Percentiles rank a stretch among this genome's conserved stretches.
Evolutionary conservation across 2,329 filamentous ascomycete genomes (phyloP).

Genomic region (Talaromyces rugulosus): DNA sequence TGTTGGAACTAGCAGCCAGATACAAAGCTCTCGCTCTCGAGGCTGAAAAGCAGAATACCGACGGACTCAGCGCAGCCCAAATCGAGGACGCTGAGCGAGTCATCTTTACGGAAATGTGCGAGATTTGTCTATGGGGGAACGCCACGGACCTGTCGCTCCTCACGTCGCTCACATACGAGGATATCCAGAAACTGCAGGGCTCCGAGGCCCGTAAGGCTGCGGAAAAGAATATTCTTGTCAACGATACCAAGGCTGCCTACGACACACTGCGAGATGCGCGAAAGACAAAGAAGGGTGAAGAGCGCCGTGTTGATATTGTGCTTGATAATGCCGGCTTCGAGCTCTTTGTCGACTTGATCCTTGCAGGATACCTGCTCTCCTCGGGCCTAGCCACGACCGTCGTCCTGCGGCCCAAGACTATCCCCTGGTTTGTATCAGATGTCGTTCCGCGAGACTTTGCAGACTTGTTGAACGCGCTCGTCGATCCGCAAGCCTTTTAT

Average conservation of each 20-base stretch:
- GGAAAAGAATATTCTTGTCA: slow-evolving; percentile 87
- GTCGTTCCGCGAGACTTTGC: slow-evolving; percentile 82
- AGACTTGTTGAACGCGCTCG: slow-evolving; percentile 75
- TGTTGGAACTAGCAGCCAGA: slow-evolving; percentile 73
- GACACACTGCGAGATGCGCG: slow-evolving; percentile 62
- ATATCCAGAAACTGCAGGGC: slow-evolving; percentile 94
- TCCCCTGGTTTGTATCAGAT: slow-evolving; percentile 98
- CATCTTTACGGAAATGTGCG: slow-evolving; percentile 87
- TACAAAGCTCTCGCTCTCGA: slow-evolving; percentile 71
- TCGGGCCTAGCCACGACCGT: slow-evolving; percentile 80
- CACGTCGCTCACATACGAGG: slow-evolving; percentile 85
- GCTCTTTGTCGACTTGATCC: slow-evolving; percentile 87
- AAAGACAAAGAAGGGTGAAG: slow-evolving; percentile 54
- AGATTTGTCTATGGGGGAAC: slow-evolving; percentile 97
- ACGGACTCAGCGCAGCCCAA: slow-evolving; percentile 36
- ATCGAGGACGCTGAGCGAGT: slow-evolving; percentile 67
- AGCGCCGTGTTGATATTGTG: slow-evolving; percentile 84
- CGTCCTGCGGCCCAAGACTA: slow-evolving; percentile 86
- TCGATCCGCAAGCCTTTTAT: slow-evolving; percentile 74
- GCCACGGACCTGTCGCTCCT: slow-evolving; percentile 90
- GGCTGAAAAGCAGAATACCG: slow-evolving; percentile 46
- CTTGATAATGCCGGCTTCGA: slow-evolving; percentile 98
- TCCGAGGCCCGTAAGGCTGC: slow-evolving; percentile 78
- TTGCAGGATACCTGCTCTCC: slow-evolving; percentile 84
- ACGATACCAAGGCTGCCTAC: slow-evolving; percentile 75